phyloP scores from a whole-genome alignment of 306 rosid genomes.

The Vigna nakashimae region DNA sequence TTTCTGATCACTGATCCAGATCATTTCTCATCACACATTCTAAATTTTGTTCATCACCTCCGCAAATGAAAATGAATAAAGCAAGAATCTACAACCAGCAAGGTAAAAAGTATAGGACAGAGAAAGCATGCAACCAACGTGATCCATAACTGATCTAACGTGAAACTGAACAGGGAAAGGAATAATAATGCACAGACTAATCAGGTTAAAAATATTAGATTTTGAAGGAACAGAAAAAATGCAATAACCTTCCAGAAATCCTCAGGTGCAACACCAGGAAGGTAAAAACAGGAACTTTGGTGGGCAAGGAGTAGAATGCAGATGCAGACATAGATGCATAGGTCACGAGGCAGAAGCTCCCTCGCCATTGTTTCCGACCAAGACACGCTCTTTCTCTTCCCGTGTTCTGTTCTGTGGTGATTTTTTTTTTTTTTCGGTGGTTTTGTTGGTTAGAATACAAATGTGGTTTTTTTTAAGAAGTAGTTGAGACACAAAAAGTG shows the following conservation, averaged over 20 bases:
- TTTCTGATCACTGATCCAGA: neutral
- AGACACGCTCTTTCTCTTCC: slow-evolving; percentile 27
- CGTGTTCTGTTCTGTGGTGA: slow-evolving; percentile 24
- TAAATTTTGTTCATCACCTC: slow-evolving; percentile 1
- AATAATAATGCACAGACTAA: neutral
- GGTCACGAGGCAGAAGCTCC: slow-evolving; percentile 62
- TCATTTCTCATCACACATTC: neutral
- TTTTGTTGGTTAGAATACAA: slow-evolving; percentile 12
- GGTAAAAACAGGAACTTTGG: slow-evolving; percentile 66
- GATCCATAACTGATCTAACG: slow-evolving; percentile 29
- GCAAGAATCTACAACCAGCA: slow-evolving; percentile 2
- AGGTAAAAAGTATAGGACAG: neutral
- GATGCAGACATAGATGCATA: slow-evolving; percentile 61
- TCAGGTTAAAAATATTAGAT: neutral
- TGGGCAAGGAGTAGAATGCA: slow-evolving; percentile 53
- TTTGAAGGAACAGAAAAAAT: slow-evolving; percentile 15
- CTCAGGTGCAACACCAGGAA: slow-evolving; percentile 86
- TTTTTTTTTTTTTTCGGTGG: neutral
- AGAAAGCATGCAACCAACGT: neutral
- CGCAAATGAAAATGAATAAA: slow-evolving; percentile 8
- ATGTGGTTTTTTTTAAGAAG: neutral
- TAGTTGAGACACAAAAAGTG: slow-evolving; percentile 25
- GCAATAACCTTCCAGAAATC: slow-evolving; percentile 57
- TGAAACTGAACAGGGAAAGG: slow-evolving; percentile 12
- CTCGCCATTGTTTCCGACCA: slow-evolving; percentile 70